Evolutionary conservation across 2,329 filamentous ascomycete genomes (phyloP).

Genomic region (Colletotrichum somersetense): DNA sequence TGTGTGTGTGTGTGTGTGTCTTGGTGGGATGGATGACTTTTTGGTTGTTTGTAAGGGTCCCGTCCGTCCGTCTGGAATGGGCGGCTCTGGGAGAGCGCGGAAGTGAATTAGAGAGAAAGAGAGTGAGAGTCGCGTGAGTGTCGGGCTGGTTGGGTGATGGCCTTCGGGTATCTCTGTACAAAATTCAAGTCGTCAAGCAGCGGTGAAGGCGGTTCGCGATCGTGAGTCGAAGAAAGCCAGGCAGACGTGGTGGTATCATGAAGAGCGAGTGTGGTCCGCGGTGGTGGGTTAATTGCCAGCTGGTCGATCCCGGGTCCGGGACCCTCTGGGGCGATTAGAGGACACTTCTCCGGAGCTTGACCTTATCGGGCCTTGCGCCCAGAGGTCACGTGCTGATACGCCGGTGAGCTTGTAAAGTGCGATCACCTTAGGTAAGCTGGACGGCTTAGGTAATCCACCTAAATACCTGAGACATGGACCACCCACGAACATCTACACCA

Average conservation of each 20-base stretch:
- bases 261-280: background rate
- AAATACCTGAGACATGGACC: no score
- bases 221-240: background rate
- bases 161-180: conserved; percentile 17
- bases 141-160: background rate
- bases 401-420: no score
- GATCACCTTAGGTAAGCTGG: no score
- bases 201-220: background rate
- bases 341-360: conserved; percentile 33
- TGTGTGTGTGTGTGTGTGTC: background rate
- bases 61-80: background rate
- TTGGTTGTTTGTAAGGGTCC: background rate
- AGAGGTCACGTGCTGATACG: conserved; percentile 28
- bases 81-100: background rate
- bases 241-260: conserved; percentile 9
- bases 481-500: no score
- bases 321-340: conserved; percentile 18
- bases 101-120: background rate
- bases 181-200: background rate
- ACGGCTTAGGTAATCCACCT: no score
- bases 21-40: background rate
- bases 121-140: background rate
- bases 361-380: conserved; percentile 20
- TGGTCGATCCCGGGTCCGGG: conserved; percentile 8
- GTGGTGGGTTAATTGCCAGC: conserved; percentile 23